A percentile compares a stretch with the other conserved stretches of the same genome.
Evolutionary conservation across 2,329 filamentous ascomycete species (phyloP).

Genomic region (Arthrobotrys iridis): DNA sequence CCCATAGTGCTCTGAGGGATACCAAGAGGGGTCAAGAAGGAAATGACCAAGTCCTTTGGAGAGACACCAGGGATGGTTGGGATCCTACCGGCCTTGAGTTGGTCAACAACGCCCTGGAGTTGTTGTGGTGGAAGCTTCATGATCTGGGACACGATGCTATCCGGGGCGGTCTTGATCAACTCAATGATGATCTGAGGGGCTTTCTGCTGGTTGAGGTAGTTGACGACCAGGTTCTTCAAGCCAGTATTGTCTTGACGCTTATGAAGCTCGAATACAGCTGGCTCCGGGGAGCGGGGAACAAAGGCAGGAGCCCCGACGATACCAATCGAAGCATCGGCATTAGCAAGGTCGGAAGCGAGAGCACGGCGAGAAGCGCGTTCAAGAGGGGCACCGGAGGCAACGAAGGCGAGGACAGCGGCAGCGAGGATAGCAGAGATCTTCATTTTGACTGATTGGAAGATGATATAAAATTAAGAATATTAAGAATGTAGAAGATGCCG

Average conservation of each 20-base stretch:
- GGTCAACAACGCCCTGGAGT: constrained; percentile 33
- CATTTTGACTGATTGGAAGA: constrained; percentile 32
- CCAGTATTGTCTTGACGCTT: constrained; percentile 31
- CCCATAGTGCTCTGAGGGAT: constrained; percentile 21
- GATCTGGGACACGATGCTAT: constrained; percentile 18
- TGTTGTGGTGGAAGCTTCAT: constrained; percentile 35
- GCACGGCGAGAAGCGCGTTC: constrained; percentile 18
- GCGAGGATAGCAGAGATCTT: constrained; percentile 36
- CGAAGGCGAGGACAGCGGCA: constrained; percentile 44
- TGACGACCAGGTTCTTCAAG: constrained; percentile 33
- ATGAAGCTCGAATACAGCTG: background rate
- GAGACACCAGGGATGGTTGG: constrained; percentile 35
- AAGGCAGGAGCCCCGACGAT: background rate
- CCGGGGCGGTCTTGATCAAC: constrained; percentile 30
- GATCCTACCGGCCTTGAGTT: constrained; percentile 33
- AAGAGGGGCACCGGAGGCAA: constrained; percentile 34
- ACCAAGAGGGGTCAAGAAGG: constrained; percentile 17
- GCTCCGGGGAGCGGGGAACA: background rate
- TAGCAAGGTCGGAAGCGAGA: constrained; percentile 19
- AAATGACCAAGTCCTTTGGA: constrained; percentile 38
- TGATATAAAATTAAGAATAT: constrained; percentile 25
- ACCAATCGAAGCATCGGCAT: background rate
- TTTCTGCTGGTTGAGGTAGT: constrained; percentile 21
- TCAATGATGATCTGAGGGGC: constrained; percentile 31
- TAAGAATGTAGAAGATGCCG: constrained; percentile 20